These are phyloP conservation scores for Gloeopeniophorella convolvens DNA, from an alignment of 768 basidiomycete genomes.

Conservation along the genomic window DNA sequence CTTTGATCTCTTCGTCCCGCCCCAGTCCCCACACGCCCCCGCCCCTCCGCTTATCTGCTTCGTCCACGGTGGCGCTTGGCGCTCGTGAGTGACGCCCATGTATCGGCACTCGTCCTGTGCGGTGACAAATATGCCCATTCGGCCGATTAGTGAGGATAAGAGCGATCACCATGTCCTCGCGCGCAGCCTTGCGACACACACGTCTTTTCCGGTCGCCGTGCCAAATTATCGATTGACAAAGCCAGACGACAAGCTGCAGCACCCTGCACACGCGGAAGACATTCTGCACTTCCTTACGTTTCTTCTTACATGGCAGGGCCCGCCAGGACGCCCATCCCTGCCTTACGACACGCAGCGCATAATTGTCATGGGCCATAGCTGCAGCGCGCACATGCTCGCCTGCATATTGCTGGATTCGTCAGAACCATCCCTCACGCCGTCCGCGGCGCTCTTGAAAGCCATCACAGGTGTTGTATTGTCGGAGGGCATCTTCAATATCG, in stretches of 20 bases:
- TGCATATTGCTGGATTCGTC: conserved; percentile 59
- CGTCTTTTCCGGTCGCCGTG: conserved; percentile 54
- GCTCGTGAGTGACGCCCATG: conserved; percentile 43
- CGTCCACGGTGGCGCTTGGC: conserved; percentile 83
- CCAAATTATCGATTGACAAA: conserved; percentile 75
- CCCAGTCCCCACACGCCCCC: background rate
- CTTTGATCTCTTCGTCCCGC: conserved; percentile 50
- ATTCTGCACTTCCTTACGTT: conserved; percentile 55
- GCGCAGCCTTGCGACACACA: conserved; percentile 40
- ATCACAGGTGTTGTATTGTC: conserved; percentile 55
- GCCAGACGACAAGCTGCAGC: conserved; percentile 37
- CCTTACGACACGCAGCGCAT: conserved; percentile 38
- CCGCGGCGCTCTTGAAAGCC: conserved; percentile 34
- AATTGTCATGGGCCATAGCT: conserved; percentile 72
- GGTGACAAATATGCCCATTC: conserved; percentile 7
- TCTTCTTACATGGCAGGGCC: conserved; percentile 41
- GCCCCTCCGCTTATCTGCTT: conserved; percentile 53
- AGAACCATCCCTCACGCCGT: conserved; percentile 40
- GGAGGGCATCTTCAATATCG: conserved; percentile 76
- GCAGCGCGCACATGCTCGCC: conserved; percentile 73
- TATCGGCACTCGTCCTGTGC: conserved; percentile 1
- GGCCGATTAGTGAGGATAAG: conserved; percentile 61
- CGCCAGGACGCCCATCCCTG: conserved; percentile 22
- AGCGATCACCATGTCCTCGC: conserved; percentile 49
- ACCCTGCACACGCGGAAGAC: conserved; percentile 70